A percentile compares a stretch with the other conserved stretches of the same genome.
Evolutionary conservation across 805 yeast species (phyloP).

Genomic region (Candida hispaniensis): DNA sequence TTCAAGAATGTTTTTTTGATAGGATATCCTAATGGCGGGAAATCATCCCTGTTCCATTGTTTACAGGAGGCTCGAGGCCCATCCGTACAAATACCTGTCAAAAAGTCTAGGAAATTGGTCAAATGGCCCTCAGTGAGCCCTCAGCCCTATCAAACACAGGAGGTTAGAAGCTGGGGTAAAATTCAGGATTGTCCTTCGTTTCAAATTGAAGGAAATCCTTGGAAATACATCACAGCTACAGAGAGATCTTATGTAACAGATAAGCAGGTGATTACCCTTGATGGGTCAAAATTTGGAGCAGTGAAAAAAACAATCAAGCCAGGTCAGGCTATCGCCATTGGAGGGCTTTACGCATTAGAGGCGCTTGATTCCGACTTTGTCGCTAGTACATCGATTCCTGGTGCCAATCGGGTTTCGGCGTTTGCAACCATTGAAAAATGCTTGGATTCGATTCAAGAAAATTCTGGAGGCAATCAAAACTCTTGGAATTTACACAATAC

Average conservation of each 20-base stretch:
- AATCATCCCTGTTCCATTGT: constrained; percentile 7
- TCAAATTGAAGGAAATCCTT: constrained; percentile 2
- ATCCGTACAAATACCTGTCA: no score
- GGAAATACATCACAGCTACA: constrained; percentile 1
- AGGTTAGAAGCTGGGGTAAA: no score
- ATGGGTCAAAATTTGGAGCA: constrained; percentile 5
- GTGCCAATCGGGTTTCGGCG: background rate
- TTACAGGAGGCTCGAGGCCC: background rate
- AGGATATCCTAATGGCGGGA: constrained; percentile 7
- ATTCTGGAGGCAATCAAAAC: no score
- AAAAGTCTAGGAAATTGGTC: background rate
- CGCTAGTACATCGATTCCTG: constrained; percentile 9
- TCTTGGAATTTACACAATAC: no score
- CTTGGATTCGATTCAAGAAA: no score
- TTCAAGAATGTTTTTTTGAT: constrained; percentile 1
- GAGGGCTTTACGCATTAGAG: constrained; percentile 1
- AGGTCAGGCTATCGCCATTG: background rate
- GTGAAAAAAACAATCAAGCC: background rate
- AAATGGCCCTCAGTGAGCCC: constrained; percentile 6
- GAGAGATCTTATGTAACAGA: constrained; percentile 4
- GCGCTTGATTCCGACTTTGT: background rate
- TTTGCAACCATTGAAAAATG: no score
- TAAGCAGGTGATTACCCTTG: constrained; percentile 5
- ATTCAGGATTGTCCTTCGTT: constrained; percentile 10
- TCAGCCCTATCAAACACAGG: background rate